A percentile compares a stretch with the other conserved stretches of the same genome.
phyloP scores from a whole-genome alignment of 2,329 filamentous ascomycete species.

The Paraphaeosphaeria minitans region DNA sequence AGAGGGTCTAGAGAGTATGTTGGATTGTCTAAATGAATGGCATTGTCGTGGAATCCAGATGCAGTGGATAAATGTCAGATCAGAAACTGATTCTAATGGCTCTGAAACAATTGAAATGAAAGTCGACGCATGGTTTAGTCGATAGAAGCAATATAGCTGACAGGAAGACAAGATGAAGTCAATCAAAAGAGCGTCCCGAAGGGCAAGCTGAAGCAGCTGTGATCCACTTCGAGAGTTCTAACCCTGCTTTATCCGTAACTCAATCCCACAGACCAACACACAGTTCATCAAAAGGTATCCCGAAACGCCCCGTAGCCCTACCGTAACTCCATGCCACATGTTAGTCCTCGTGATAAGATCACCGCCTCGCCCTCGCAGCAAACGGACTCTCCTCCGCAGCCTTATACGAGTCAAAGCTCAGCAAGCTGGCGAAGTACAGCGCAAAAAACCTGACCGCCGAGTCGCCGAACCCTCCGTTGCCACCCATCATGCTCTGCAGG shows the following conservation, averaged over 20 bases:
- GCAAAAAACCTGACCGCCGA: constrained; percentile 52
- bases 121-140: no score
- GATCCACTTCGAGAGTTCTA: no score
- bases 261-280: neutral
- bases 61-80: no score
- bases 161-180: neutral
- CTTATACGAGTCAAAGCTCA: constrained; percentile 51
- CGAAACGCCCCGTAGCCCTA: neutral
- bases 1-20: constrained; percentile 2
- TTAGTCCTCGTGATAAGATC: neutral
- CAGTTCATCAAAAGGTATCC: neutral
- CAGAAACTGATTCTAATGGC: no score
- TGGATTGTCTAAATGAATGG: neutral
- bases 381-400: constrained; percentile 54
- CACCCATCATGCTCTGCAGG: constrained; percentile 31
- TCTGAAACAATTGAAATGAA: no score
- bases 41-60: neutral
- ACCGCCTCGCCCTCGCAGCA: constrained; percentile 40
- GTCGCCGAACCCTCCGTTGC: constrained; percentile 46
- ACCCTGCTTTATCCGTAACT: no score
- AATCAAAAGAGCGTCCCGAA: no score
- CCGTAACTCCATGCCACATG: neutral
- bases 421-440: constrained; percentile 53
- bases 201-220: no score
- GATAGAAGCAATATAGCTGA: no score